Evolutionary conservation across 139 green algal genomes (phyloP).

Genomic region (Limnomonas spitsbergensis): DNA sequence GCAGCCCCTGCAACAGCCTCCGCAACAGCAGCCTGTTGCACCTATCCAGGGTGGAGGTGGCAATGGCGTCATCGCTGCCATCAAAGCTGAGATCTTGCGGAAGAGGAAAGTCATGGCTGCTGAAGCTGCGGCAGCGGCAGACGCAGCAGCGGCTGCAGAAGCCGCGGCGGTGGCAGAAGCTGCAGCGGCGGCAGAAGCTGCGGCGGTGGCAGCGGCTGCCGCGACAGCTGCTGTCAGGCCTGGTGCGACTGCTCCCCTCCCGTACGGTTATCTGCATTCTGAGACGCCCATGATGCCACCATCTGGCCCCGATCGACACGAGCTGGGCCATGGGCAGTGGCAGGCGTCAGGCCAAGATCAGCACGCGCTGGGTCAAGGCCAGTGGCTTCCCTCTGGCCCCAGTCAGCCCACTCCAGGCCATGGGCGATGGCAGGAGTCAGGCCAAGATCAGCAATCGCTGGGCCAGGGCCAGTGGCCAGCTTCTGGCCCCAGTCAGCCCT

Average conservation of each 20-base stretch:
- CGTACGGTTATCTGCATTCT: background rate
- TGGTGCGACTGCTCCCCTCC: background rate
- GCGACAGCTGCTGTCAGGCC: background rate
- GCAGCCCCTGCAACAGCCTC: no score
- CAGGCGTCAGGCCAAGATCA: background rate
- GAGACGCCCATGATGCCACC: background rate
- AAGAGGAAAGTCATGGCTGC: background rate
- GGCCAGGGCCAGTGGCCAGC: no score
- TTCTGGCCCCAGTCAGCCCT: no score
- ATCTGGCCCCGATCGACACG: background rate
- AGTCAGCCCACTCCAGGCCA: no score
- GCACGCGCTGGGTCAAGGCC: background rate
- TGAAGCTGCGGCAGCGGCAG: background rate
- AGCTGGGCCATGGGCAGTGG: background rate
- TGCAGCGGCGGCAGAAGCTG: background rate
- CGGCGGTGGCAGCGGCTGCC: background rate
- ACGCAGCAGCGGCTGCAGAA: slow-evolving; percentile 4
- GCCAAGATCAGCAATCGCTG: no score
- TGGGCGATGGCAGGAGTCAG: no score
- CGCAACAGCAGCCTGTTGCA: no score
- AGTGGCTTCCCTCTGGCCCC: no score
- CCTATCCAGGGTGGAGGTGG: no score
- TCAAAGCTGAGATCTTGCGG: background rate
- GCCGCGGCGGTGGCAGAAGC: background rate
- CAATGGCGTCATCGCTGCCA: slow-evolving; percentile 10